Evolutionary conservation across 1,139 yeast genomes (phyloP), one percentile per base, ranked within the genome.

Genomic region (Geotrichum aggregatum): DNA sequence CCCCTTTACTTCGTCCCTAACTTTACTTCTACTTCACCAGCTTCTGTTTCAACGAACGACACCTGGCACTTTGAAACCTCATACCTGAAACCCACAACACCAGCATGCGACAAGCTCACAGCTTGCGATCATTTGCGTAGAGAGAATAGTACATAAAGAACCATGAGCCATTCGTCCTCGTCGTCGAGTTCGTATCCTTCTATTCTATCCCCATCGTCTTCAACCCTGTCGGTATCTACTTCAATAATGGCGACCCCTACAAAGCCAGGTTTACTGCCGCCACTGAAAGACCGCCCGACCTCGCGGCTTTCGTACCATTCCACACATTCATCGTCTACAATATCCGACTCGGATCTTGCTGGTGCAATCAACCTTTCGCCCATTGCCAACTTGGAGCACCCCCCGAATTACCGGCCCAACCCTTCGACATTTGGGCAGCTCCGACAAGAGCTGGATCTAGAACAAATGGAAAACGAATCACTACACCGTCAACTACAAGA

Each of bases 361-460:
- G n/a, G 13, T 18, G 38, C 46, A 10, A 30, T 43, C 18, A 31
- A 30, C 38, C 24, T 31, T 11, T 30, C 46, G 1, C 38, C 46
- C 4, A 19, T 31, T 2, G 28, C 11, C 13, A 16, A 16, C 16
- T 10, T 26, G 2, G 33, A 43, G 10, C n/a, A 31, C 28, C 19
- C 33, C 36, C 24, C 38, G 13, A 22, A 24, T 19, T 26, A 10
- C 28, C 4, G 11, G 7, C n/a, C 38, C 8, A 43, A 43, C 46
- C 14, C 22, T 13, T 43, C 46, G 13, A 16, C 38, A 18, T 31
- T 18, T 18, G 64, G 62, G 48, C 54, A 54, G 35, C 54, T 63
- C 35, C 56, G 59, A 44, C 52, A 54, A 35, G 65, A 64, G 11
- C 54, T 63, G 35, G 64, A 61, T 16, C 56, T 57, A 42, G 66